Base-by-base conservation (phyloP, 1,284 basidiomycete species). In the Puccinia triticina region DNA sequence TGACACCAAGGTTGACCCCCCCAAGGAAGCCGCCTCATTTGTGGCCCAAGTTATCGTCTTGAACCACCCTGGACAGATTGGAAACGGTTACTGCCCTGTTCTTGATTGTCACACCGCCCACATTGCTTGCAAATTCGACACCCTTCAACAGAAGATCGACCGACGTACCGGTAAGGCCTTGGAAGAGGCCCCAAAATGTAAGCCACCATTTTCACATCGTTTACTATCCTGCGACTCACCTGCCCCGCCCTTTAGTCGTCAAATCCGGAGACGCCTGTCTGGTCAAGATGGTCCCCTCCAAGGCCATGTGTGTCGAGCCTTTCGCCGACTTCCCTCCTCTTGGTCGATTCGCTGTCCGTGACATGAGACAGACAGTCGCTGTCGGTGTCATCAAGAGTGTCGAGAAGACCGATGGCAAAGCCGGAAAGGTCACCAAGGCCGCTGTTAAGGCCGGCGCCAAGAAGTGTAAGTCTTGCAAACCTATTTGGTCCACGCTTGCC, bases 11-110 rank as follows among this genome's bases (percentile, higher is more conserved):
- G 97, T 97, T 90, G 95, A 98, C 91, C 97, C 96, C 87, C 94
- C 97, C 85, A 96, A 95, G 92, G 96, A 98, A 90, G 95, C 97
- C 86, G 95, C 94, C 85, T 98, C 96, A 84, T 99, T 99, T 94
- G 96, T 93, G 89, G 96, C 96, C 85, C 96, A 99, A 91, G 97
- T 99, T 90, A 99, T 99, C 88, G 94, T 99, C 88, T 93, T 99
- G 89, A 99, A 99, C 92, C 97, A 99, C 93, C 97, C 97, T 84
- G 97, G 97, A 91, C 97, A 99, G 90, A 98, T 99, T 88, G 93
- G 94, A 90, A 94, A 94, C 86, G 95, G 95, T 86, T 96, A 97
- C 89, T 94, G 96, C 80, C 96, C 96, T 83, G 96, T 99, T 84
- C 93, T 99, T 86, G 96, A 99, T 91, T 99, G 96, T 90, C 96